A percentile compares a stretch with the other conserved stretches of the same genome.
These are phyloP conservation scores for Colletotrichum chlorophyti DNA, from an alignment of 2,329 filamentous ascomycete genomes.

Conservation along the genomic window DNA sequence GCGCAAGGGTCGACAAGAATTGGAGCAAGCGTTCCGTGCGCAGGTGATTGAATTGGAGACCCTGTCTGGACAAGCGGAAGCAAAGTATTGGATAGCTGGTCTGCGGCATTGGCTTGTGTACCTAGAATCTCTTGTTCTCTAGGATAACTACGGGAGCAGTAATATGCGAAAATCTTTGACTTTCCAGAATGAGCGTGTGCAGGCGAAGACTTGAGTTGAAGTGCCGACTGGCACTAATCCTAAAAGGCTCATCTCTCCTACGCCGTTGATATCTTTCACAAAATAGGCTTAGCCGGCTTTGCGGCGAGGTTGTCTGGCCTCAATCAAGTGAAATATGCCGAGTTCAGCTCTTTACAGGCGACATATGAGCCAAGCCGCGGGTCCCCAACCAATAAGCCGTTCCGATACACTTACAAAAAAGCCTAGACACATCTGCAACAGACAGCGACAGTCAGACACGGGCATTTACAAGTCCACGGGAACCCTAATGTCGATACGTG, in stretches of 20 bases:
- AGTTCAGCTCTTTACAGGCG: no score
- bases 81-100: background rate
- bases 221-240: background rate
- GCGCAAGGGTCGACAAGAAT: background rate
- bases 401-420: no score
- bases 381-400: no score
- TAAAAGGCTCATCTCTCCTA: background rate
- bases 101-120: background rate
- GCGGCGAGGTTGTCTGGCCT: no score
- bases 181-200: background rate
- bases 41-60: background rate
- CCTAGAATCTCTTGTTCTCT: background rate
- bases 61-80: background rate
- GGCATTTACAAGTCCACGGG: no score
- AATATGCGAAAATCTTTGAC: background rate
- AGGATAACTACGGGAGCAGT: background rate
- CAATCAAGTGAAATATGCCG: no score
- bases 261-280: background rate
- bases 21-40: background rate
- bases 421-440: no score
- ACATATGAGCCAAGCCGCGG: no score
- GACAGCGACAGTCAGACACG: no score
- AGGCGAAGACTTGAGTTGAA: background rate
- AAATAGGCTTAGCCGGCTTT: background rate
- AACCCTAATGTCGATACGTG: no score